phyloP scores from a whole-genome alignment of 139 green algal genomes.

The Haematococcus lacustris region DNA sequence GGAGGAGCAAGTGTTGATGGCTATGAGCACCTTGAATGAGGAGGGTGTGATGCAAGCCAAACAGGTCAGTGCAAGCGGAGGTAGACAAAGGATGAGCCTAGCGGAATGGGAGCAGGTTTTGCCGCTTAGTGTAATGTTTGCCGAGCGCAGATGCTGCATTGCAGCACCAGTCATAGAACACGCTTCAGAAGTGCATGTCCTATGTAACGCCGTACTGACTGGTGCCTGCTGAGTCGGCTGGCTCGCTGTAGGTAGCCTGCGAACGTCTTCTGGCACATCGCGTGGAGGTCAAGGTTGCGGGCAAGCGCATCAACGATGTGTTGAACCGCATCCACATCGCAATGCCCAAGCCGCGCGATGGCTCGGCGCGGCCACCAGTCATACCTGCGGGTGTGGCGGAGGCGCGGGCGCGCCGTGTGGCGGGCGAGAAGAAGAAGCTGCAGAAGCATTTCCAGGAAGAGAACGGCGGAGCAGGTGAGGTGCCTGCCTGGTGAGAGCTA shows the following conservation, averaged over 20 bases:
- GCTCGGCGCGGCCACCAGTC: constrained; percentile 60
- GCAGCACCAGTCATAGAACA: too few relatives aligned
- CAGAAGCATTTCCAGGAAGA: constrained; percentile 74
- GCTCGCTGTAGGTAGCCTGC: constrained; percentile 71
- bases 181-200: too few relatives aligned
- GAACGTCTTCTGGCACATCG: constrained; percentile 83
- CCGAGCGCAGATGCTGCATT: too few relatives aligned
- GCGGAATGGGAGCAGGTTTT: too few relatives aligned
- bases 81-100: too few relatives aligned
- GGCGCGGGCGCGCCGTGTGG: constrained; percentile 40
- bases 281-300: constrained; percentile 89
- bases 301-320: constrained; percentile 80
- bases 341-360: constrained; percentile 51
- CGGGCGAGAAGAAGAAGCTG: constrained; percentile 35
- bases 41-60: constrained; percentile 87
- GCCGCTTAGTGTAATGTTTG: too few relatives aligned
- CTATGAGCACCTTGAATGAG: constrained; percentile 92
- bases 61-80: constrained; percentile 17
- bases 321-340: constrained; percentile 93
- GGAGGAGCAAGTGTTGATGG: constrained; percentile 51
- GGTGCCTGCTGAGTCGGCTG: too few relatives aligned
- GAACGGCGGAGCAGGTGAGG: constrained; percentile 75
- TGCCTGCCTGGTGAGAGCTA: too few relatives aligned
- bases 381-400: constrained; percentile 71
- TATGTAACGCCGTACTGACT: too few relatives aligned